These are phyloP conservation scores for barrel medic (Medicago truncatula) DNA, from an alignment of 306 rosid genomes.

Conservation along the genomic window MtrunA17r5.0-ANR NC_053043.1:19758001-19758500, in stretches of 20 bases:
- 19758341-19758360: neutral
- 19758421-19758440: constrained; percentile 1
- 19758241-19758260: neutral
- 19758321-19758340: neutral
- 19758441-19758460: neutral
- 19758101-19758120: too few species aligned
- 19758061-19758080: too few species aligned
- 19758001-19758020: too few species aligned
- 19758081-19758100: too few species aligned
- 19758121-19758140: too few species aligned
- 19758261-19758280: neutral
- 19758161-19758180: neutral
- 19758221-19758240: neutral
- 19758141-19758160: too few species aligned
- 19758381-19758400: neutral
- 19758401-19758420: neutral
- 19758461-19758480: constrained; percentile 11
- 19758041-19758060: too few species aligned
- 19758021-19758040: too few species aligned
- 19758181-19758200: too few species aligned
- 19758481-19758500: neutral
- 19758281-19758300: neutral
- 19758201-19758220: neutral
- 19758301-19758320: neutral
- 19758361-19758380: neutral